These are phyloP conservation scores for Limonium bicolor DNA, from an alignment of 148 eudicot genomes.

Conservation along the genomic window DNA sequence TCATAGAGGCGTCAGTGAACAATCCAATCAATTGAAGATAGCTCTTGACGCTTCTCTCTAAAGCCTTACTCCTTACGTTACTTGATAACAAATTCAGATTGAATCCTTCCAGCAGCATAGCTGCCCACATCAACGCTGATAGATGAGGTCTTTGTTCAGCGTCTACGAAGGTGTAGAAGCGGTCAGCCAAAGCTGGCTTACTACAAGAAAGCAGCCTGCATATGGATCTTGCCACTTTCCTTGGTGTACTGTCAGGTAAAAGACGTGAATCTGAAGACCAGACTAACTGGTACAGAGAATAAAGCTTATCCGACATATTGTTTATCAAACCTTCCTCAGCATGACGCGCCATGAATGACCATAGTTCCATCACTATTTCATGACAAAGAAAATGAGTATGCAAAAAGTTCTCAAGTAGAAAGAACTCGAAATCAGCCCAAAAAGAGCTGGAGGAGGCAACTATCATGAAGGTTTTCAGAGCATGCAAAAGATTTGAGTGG, in stretches of 20 bases:
- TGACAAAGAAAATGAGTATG: conserved; percentile 81
- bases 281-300: conserved; percentile 31
- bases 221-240: conserved; percentile 61
- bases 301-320: conserved; percentile 48
- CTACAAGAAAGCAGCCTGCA: conserved; percentile 43
- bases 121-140: conserved; percentile 29
- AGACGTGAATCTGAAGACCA: conserved; percentile 38
- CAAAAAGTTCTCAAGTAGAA: conserved; percentile 58
- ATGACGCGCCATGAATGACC: conserved; percentile 68
- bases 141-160: conserved; percentile 22
- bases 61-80: conserved; percentile 27
- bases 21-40: conserved; percentile 47
- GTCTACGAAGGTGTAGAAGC: conserved; percentile 31
- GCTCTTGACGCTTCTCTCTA: conserved; percentile 35
- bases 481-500: conserved; percentile 31
- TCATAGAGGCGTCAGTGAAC: conserved; percentile 22
- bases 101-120: conserved; percentile 83
- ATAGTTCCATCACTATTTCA: conserved; percentile 74
- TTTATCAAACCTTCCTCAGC: conserved; percentile 42
- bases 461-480: conserved; percentile 73
- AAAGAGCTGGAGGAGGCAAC: conserved; percentile 32
- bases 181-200: conserved; percentile 37
- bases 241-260: conserved; percentile 26
- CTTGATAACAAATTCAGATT: conserved; percentile 49
- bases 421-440: conserved; percentile 49